Conservation (phyloP, 2,329 filamentous ascomycete genomes). For the Trichoderma polysporum region DNA sequence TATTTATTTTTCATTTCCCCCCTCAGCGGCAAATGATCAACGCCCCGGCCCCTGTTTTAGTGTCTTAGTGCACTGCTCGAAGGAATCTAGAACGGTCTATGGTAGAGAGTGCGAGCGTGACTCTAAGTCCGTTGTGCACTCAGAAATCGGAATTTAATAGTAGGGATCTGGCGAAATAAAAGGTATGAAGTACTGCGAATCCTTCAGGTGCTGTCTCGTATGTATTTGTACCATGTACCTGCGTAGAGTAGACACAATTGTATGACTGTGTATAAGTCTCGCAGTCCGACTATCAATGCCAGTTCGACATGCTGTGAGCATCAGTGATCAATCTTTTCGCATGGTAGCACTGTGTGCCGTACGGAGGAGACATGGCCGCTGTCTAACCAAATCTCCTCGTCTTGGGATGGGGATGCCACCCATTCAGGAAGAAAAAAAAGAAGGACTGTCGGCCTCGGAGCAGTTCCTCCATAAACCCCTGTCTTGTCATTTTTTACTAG, state of each 20-base stretch:
- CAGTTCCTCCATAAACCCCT: constrained; percentile 1
- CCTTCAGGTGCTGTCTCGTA: background rate
- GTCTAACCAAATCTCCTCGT: background rate
- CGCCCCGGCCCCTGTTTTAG: constrained; percentile 6
- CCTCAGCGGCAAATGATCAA: background rate
- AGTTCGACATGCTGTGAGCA: background rate
- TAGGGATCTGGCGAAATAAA: background rate
- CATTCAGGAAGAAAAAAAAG: background rate
- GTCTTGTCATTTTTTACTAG: background rate
- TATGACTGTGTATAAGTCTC: background rate
- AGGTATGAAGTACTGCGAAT: background rate
- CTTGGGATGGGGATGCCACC: background rate
- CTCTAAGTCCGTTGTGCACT: background rate
- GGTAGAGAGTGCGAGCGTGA: constrained; percentile 4
- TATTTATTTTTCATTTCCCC: background rate
- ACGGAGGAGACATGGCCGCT: background rate
- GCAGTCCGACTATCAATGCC: background rate
- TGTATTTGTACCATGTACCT: background rate
- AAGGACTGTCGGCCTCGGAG: background rate
- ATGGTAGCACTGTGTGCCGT: background rate
- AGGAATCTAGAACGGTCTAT: constrained; percentile 23
- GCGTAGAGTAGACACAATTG: background rate
- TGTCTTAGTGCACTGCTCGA: constrained; percentile 19
- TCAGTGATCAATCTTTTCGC: background rate
- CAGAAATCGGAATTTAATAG: background rate